Evolutionary conservation across 2,329 filamentous ascomycete genomes (phyloP), one percentile per base, ranked within the genome.

Genomic region (Fusarium anthophilum): DNA sequence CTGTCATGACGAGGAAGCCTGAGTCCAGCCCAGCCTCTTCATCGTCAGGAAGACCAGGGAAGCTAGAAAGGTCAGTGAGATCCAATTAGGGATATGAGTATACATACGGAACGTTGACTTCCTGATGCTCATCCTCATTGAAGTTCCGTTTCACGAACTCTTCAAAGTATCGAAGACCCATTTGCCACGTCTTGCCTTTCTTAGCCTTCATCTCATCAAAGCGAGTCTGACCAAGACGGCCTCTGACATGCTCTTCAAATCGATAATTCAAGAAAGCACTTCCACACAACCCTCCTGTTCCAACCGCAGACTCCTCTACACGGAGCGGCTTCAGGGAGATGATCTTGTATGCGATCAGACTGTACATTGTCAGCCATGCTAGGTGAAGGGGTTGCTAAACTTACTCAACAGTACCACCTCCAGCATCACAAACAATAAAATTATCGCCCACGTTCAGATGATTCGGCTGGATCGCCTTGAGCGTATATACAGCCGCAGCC

Each of bases 111-210:
- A 95, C 89, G 66, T 94, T 94, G 66, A 95, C 89, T 79, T 95
- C 93, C 56, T 91, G 87, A 72, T 93, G 90, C 78, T 94, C 93
- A 53, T 94, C 92, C 77, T 93, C 91, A 79, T 93, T 92, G 79
- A 95, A 96, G 78, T 94, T 95, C 20, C 93, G 88, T 83, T 96
- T 96, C 20, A 96, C 93, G 79, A 94, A 95, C 79, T 95, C 93
- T 77, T 96, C 93, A 81, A 94, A 96, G 79, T 94, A 95, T 63
- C 90, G 89, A 57, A 95, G 84, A 5, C 91, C 93, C 90, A 92
- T 92, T 80, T 92, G 93, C 92, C 93, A 95, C 2, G 91, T 94
- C 82, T 93, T 94, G 7, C 88, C 89, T 81, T 94, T 94, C 82
- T 93, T 93, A 59, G 89, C 81, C 79, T 93, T 93, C 91, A 96